Conservation (phyloP, 441 rosid genomes). For the Brassica hybrid region DNA sequence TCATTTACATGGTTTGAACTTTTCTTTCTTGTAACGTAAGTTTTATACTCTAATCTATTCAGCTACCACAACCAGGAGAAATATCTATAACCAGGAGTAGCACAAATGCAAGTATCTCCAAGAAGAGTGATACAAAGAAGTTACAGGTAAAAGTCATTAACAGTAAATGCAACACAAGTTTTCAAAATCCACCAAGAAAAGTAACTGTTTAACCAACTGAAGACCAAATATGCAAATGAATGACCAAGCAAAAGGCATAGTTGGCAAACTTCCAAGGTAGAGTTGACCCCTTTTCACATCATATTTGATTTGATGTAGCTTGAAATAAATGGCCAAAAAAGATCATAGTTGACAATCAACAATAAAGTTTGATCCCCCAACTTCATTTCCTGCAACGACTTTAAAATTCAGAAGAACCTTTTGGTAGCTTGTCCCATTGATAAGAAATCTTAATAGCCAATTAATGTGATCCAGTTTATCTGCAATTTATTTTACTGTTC, state of each 20-base stretch:
- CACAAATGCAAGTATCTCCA: conserved; percentile 1
- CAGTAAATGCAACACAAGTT: not conserved
- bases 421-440: not conserved
- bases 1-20: conserved; percentile 10
- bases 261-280: not conserved
- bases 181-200: conserved; percentile 28
- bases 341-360: conserved; percentile 13
- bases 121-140: not conserved
- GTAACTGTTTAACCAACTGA: conserved; percentile 21
- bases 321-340: conserved; percentile 12
- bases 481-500: not conserved
- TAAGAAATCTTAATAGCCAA: conserved; percentile 22
- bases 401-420: not conserved
- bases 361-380: conserved; percentile 1
- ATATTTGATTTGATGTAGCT: not conserved
- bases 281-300: not conserved
- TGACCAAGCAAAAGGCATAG: not conserved
- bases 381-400: not conserved
- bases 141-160: not conserved
- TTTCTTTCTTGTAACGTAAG: not conserved
- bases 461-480: not conserved
- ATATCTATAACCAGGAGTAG: not conserved
- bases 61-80: not conserved
- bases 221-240: conserved; percentile 25
- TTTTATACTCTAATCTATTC: not conserved